A percentile compares a stretch with the other conserved stretches of the same genome.
Conservation (phyloP, 2,329 filamentous ascomycete genomes). For the Aureobasidium sp. region DNA sequence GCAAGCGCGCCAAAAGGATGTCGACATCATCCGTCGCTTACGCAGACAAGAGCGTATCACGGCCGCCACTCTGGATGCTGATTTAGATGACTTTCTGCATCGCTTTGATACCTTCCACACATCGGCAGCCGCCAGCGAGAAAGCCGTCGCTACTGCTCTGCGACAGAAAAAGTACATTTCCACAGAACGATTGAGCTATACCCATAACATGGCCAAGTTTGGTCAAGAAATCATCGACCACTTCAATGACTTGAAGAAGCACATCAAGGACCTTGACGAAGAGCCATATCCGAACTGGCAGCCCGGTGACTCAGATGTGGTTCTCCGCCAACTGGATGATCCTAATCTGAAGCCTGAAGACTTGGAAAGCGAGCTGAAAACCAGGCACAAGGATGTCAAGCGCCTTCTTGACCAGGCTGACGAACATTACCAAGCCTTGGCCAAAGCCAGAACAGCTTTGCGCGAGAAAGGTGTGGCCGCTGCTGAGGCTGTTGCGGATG, state of each 20-base stretch:
- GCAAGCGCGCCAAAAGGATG: background rate
- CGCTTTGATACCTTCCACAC: background rate
- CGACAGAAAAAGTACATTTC: slow-evolving; percentile 6
- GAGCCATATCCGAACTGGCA: slow-evolving; percentile 3
- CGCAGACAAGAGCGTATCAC: background rate
- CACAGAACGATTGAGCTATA: background rate
- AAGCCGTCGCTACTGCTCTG: background rate
- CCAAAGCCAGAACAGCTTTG: background rate
- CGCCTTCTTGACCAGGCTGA: background rate
- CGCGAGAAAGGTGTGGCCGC: background rate
- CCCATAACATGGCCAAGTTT: background rate
- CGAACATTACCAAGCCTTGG: background rate
- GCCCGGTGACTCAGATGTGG: background rate
- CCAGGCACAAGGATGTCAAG: background rate
- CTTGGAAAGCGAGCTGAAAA: background rate
- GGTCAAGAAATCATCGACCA: background rate
- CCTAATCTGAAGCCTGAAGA: background rate
- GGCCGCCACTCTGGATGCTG: background rate
- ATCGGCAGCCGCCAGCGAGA: background rate
- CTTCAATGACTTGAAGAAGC: background rate
- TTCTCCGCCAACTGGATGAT: background rate
- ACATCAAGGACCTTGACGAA: slow-evolving; percentile 1
- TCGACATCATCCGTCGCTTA: background rate
- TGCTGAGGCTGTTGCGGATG: background rate
- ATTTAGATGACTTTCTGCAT: background rate